Percentiles rank a stretch among this genome's conserved stretches.
Evolutionary conservation across 2,329 filamentous ascomycete genomes (phyloP).

Genomic region (Botrytis sinoallii): DNA sequence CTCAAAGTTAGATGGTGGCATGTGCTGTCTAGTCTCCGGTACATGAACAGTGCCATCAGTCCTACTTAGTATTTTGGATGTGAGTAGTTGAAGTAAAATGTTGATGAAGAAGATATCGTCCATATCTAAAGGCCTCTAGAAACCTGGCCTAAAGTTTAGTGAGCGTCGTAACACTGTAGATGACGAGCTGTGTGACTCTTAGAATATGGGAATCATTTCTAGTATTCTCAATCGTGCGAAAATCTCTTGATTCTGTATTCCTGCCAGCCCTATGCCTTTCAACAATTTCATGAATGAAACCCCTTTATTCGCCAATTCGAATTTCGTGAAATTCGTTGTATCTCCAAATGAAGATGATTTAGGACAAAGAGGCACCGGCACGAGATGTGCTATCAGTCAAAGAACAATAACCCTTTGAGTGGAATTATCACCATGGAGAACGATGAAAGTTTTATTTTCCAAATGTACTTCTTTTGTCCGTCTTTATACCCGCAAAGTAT

Average conservation of each 20-base stretch:
- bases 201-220: too few species aligned
- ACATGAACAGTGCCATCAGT: not conserved
- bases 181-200: not conserved
- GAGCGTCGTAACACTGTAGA: not conserved
- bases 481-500: not conserved
- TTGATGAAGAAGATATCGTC: not conserved
- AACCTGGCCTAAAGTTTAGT: not conserved
- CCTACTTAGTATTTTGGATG: not conserved
- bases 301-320: not conserved
- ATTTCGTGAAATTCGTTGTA: not conserved
- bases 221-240: not conserved
- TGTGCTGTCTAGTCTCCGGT: not conserved
- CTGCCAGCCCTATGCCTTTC: not conserved
- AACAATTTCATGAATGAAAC: not conserved
- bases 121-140: not conserved
- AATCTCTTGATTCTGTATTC: not conserved
- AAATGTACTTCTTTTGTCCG: not conserved
- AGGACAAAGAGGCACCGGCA: not conserved
- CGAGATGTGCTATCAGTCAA: not conserved
- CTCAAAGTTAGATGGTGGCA: not conserved
- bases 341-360: not conserved
- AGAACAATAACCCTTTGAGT: not conserved
- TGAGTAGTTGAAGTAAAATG: not conserved
- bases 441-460: not conserved
- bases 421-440: not conserved